Evolutionary conservation across 2,329 filamentous ascomycete genomes (phyloP).

Genomic region (Spiromastix sp.): DNA sequence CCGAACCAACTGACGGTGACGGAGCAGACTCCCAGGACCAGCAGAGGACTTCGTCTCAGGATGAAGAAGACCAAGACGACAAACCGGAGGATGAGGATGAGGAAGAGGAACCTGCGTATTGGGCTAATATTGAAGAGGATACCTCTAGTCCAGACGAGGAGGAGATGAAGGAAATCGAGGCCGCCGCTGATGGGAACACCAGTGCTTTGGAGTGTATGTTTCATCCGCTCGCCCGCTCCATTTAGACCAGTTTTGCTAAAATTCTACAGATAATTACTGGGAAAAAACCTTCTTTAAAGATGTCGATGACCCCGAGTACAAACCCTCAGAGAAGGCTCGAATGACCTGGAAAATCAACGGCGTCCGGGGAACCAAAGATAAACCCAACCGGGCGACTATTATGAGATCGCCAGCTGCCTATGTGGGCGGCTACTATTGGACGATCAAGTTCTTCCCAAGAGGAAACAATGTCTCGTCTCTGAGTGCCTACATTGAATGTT

Average conservation of each 20-base stretch:
- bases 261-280: constrained; percentile 42
- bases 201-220: constrained; percentile 45
- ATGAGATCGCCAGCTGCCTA: constrained; percentile 48
- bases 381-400: constrained; percentile 47
- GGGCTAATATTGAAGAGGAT: constrained; percentile 48
- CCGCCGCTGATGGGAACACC: constrained; percentile 33
- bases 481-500: constrained; percentile 53
- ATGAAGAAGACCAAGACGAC: constrained; percentile 6
- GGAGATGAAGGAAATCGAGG: constrained; percentile 48
- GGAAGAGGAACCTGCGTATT: constrained; percentile 32
- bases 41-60: not conserved
- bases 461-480: constrained; percentile 50
- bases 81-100: too few species aligned
- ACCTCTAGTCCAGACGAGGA: constrained; percentile 44
- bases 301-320: constrained; percentile 49
- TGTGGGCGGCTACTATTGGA: constrained; percentile 53
- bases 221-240: not conserved
- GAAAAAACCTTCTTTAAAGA: constrained; percentile 46
- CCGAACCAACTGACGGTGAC: not conserved
- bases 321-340: constrained; percentile 42
- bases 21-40: not conserved
- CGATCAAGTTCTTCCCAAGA: constrained; percentile 54
- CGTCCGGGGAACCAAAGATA: constrained; percentile 51
- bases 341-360: constrained; percentile 50
- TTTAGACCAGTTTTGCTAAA: constrained; percentile 1